Percentiles rank a stretch among this genome's conserved stretches.
Evolutionary conservation across 371 early-diverging fungal genomes (phyloP).

Genomic region (Mucor piriformis): DNA sequence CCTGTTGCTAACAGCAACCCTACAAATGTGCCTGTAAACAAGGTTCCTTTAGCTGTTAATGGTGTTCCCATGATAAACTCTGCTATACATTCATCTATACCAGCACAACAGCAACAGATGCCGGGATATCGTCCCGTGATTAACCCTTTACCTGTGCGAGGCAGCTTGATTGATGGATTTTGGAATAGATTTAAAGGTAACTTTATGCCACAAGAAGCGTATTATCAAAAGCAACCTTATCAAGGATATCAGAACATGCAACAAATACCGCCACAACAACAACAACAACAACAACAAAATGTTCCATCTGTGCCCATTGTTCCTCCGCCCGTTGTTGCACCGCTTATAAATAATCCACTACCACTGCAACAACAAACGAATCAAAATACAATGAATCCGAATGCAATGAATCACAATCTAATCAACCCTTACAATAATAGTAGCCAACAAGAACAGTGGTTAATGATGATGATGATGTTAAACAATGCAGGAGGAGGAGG

Average conservation of each 20-base stretch:
- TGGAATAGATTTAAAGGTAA: neutral
- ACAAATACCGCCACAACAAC: slow-evolving; percentile 1
- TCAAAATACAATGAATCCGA: too few relatives aligned
- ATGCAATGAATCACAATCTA: too few relatives aligned
- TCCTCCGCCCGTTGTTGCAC: too few relatives aligned
- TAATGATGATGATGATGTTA: slow-evolving; percentile 6
- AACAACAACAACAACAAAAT: slow-evolving; percentile 7
- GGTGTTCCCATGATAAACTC: too few relatives aligned
- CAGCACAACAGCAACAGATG: neutral
- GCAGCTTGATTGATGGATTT: slow-evolving; percentile 2
- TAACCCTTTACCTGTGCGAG: neutral
- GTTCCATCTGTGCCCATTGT: neutral
- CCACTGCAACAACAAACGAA: neutral
- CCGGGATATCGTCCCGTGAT: neutral
- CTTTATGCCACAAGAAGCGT: neutral
- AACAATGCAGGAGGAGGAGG: too few relatives aligned
- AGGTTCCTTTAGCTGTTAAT: too few relatives aligned
- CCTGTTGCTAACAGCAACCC: too few relatives aligned
- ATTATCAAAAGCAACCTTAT: neutral
- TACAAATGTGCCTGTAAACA: too few relatives aligned
- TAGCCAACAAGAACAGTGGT: neutral
- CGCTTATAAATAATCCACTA: neutral
- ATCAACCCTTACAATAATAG: too few relatives aligned
- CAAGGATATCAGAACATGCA: neutral
- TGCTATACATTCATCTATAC: neutral